These are phyloP conservation scores for Xylariaceae sp. DNA, from an alignment of 2,329 filamentous ascomycete genomes.

Conservation along the genomic window DNA sequence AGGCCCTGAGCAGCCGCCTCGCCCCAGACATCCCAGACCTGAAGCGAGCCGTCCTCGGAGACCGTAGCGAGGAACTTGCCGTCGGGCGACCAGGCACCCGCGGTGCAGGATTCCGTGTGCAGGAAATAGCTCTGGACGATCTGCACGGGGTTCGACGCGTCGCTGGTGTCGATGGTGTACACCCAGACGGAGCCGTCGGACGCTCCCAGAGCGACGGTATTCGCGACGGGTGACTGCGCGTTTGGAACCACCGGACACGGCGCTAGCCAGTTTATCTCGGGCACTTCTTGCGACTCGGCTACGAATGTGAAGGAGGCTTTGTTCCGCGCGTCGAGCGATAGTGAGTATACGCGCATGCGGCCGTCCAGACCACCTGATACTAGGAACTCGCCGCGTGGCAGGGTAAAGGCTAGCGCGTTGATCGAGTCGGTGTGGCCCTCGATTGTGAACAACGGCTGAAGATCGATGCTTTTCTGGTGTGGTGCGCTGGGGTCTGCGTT, in stretches of 20 bases:
- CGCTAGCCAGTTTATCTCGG: slow-evolving; percentile 88
- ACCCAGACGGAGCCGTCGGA: slow-evolving; percentile 94
- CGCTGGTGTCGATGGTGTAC: slow-evolving; percentile 72
- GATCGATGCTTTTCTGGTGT: slow-evolving; percentile 46
- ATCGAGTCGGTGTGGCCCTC: slow-evolving; percentile 92
- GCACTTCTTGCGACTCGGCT: slow-evolving; percentile 79
- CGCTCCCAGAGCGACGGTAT: slow-evolving; percentile 82
- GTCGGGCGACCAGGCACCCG: slow-evolving; percentile 85
- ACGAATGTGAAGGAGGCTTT: slow-evolving; percentile 58
- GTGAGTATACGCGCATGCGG: slow-evolving; percentile 66
- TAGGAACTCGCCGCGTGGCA: slow-evolving; percentile 76
- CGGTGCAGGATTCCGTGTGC: slow-evolving; percentile 81
- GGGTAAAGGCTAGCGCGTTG: slow-evolving; percentile 79
- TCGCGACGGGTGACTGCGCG: slow-evolving; percentile 42
- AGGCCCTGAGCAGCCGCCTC: slow-evolving; percentile 59
- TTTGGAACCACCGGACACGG: slow-evolving; percentile 68
- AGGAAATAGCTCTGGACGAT: slow-evolving; percentile 92
- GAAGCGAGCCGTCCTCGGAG: slow-evolving; percentile 80
- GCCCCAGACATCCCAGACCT: slow-evolving; percentile 90
- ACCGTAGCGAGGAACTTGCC: slow-evolving; percentile 84
- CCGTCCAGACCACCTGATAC: slow-evolving; percentile 88
- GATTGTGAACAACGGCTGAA: slow-evolving; percentile 66
- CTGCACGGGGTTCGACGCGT: slow-evolving; percentile 58
- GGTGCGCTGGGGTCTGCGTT: slow-evolving; percentile 61
- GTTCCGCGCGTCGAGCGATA: slow-evolving; percentile 43